These are phyloP conservation scores for Mentha longifolia DNA, from an alignment of 257 asterid species.

Conservation along the genomic window DNA sequence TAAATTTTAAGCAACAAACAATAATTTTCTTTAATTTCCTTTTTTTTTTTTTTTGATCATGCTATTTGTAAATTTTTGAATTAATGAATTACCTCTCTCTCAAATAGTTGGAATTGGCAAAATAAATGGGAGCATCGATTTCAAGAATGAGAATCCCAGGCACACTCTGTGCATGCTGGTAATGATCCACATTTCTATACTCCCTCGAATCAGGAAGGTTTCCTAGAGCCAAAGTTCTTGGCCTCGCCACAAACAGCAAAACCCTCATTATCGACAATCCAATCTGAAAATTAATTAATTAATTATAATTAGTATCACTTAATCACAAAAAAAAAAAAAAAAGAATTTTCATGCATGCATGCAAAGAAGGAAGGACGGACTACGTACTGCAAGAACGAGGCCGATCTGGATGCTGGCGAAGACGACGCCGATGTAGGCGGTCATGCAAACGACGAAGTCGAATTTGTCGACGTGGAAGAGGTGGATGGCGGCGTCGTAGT, in stretches of 20 bases:
- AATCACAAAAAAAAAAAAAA: no score
- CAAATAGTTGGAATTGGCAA: conserved; percentile 85
- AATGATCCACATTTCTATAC: conserved; percentile 82
- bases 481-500: conserved; percentile 89
- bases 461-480: conserved; percentile 87
- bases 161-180: conserved; percentile 56
- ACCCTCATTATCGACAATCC: conserved; percentile 77
- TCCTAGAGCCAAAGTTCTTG: conserved; percentile 78
- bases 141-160: conserved; percentile 81
- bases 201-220: conserved; percentile 75
- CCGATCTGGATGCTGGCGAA: conserved; percentile 84
- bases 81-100: conserved; percentile 70
- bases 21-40: background rate
- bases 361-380: no score
- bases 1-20: background rate
- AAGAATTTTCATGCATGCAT: background rate
- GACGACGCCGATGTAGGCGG: conserved; percentile 81
- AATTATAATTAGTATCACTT: no score
- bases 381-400: conserved; percentile 70
- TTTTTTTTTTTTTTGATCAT: background rate
- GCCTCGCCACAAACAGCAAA: conserved; percentile 82
- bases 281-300: conserved; percentile 42
- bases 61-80: background rate
- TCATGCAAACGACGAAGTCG: conserved; percentile 83
- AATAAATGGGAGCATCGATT: conserved; percentile 89